A percentile compares a stretch with the other conserved stretches of the same genome.
Conservation (phyloP, 176 grass and related monocot species). For the Miscanthus lutarioriparius region DNA sequence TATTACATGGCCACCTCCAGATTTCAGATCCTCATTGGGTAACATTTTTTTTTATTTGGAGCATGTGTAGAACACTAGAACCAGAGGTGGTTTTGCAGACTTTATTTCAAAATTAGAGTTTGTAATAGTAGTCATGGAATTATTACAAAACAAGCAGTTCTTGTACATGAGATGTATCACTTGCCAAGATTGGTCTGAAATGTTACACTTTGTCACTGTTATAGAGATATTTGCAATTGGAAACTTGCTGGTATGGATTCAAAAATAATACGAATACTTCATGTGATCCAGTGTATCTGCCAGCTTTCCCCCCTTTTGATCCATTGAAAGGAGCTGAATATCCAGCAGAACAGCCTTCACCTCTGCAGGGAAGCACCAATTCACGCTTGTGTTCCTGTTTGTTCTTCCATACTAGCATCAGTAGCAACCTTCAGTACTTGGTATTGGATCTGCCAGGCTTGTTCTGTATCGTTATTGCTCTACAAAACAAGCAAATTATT, state of each 20-base stretch:
- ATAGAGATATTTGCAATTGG: background rate
- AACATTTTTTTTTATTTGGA: background rate
- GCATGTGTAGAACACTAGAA: background rate
- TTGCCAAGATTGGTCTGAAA: background rate
- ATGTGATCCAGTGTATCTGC: background rate
- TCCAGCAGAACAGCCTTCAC: background rate
- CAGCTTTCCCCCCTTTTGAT: background rate
- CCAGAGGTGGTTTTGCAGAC: background rate
- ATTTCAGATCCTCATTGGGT: background rate
- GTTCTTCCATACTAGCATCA: slow-evolving; percentile 5
- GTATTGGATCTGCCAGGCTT: background rate
- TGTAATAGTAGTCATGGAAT: background rate
- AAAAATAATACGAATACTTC: background rate
- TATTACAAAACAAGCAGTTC: slow-evolving; percentile 12
- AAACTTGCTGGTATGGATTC: background rate
- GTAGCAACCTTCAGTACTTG: background rate
- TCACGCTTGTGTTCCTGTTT: slow-evolving; percentile 21
- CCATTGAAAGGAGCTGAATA: background rate
- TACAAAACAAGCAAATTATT: slow-evolving; percentile 23
- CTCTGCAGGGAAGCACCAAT: background rate
- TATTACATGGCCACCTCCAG: background rate
- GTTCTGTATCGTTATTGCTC: background rate
- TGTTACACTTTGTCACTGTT: background rate
- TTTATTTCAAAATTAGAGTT: background rate
- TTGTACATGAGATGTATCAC: background rate